Base-by-base conservation (phyloP, 1,284 basidiomycete genomes). In the Dichomitus squalens region DNA sequence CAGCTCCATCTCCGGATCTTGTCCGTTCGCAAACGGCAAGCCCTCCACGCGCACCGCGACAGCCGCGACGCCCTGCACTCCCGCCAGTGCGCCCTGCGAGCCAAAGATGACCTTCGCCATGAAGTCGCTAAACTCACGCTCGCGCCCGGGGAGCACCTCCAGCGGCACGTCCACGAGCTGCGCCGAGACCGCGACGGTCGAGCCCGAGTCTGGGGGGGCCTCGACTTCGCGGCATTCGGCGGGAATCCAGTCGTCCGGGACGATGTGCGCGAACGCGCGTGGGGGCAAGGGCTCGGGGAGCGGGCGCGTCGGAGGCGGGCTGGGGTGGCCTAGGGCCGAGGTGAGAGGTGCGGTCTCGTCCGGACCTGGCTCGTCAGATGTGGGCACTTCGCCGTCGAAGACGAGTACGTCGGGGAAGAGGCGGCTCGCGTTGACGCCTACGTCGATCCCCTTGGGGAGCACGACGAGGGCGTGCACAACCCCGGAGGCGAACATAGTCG, bases 71-170 rank as follows among this genome's bases (percentile, higher is more conserved):
- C 90, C 90, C 49, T 81, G 72, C 12, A 92, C 77, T 8, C 90
- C 90, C 7, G 89, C 90, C 1, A 84, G 65, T 0, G 88, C 90
- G 1, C 87, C 88, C 7, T 80, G 73, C 2, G 79, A 66, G 5
- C 84, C 81, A 64, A 90, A 91, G 3, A 91, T 79, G 9, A 90
- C 82, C 84, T 92, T 92, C 62, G 79, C 74, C 16, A 92, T 82
- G 60, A 92, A 92, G 58, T 79, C 77, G 58, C 86, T 84, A 63
- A 92, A 90, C 63, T 88, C 82, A 57, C 79, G 81, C 70, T 90
- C 80, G 44, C 90, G 79, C 3, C 90, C 89, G 0, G 89, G 88
- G 1, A 92, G 74, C 16, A 92, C 87, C 56, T 90, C 75, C 27
- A 92, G 72, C 11, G 90, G 88, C 14, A 90, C 85, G 64, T 92